Percentiles rank a stretch among this genome's conserved stretches.
Evolutionary conservation across 164 flowering plant species (phyloP).

Genomic region (Taxillus chinensis): DNA sequence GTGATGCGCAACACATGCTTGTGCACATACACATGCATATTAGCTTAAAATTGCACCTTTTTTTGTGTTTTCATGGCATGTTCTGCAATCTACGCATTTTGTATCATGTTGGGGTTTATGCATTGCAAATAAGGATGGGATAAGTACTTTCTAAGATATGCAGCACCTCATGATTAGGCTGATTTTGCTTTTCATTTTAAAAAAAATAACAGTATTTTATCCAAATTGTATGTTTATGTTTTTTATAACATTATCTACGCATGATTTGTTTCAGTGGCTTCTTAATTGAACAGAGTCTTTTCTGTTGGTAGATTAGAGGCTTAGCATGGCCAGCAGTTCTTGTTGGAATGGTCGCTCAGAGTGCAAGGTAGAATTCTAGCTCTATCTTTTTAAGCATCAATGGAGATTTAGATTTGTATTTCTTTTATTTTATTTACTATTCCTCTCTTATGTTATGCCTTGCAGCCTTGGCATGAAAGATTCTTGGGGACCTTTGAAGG

Average conservation of each 20-base stretch:
- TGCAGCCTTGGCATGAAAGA: slow-evolving; percentile 95
- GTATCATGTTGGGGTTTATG: too few relatives aligned
- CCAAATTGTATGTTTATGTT: neutral
- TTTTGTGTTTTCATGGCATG: too few relatives aligned
- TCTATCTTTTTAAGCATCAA: too few relatives aligned
- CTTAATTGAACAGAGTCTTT: slow-evolving; percentile 2
- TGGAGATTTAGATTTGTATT: too few relatives aligned
- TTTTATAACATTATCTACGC: neutral
- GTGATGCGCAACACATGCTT: neutral
- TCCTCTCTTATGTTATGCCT: neutral
- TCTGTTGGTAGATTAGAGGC: slow-evolving; percentile 64
- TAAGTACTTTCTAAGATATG: too few relatives aligned
- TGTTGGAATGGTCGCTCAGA: slow-evolving; percentile 90
- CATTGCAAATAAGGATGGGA: too few relatives aligned
- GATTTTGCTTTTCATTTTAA: too few relatives aligned
- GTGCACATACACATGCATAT: too few relatives aligned
- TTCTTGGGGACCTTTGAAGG: slow-evolving; percentile 95
- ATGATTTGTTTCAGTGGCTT: slow-evolving; percentile 2
- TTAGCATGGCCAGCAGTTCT: slow-evolving; percentile 97
- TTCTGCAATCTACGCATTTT: too few relatives aligned
- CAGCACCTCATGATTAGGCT: too few relatives aligned
- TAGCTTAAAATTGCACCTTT: too few relatives aligned
- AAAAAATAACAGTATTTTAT: too few relatives aligned
- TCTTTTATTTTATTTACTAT: neutral
- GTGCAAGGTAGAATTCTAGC: slow-evolving; percentile 68